Conservation (phyloP, 164 flowering plant species). For the Vitis labrusca region DNA sequence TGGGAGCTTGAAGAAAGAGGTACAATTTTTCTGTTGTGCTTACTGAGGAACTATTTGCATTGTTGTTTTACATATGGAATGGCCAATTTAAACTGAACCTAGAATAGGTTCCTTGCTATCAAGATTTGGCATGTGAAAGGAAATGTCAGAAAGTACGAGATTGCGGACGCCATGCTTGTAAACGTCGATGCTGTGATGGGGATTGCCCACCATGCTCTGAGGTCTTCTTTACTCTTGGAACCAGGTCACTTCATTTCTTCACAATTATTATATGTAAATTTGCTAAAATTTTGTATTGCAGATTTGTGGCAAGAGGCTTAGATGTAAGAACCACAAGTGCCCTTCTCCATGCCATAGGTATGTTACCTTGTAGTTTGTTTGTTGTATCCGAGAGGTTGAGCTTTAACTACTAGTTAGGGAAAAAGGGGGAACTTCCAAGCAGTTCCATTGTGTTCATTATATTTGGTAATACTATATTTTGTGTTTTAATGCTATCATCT, state of each 20-base stretch:
- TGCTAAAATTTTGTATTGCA: conserved; percentile 27
- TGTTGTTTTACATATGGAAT: not conserved
- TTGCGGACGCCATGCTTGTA: conserved; percentile 97
- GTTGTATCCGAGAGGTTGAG: not conserved
- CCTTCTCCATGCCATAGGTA: conserved; percentile 94
- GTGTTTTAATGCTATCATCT: no score
- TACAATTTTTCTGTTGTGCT: conserved; percentile 14
- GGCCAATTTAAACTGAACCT: conserved; percentile 26
- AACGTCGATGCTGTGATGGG: conserved; percentile 91
- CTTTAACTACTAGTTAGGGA: not conserved
- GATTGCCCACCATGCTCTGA: conserved; percentile 94
- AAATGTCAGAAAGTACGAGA: conserved; percentile 76
- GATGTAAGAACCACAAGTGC: conserved; percentile 93
- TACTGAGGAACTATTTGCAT: not conserved
- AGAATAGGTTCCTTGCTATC: conserved; percentile 89
- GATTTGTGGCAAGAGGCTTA: conserved; percentile 86
- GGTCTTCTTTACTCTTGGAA: conserved; percentile 37
- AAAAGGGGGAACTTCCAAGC: not conserved
- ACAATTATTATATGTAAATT: not conserved
- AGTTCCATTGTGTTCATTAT: not conserved
- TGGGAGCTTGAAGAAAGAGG: conserved; percentile 90
- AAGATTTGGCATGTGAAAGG: conserved; percentile 87
- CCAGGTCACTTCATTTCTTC: not conserved
- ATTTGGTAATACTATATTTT: no score
- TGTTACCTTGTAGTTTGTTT: not conserved